A percentile compares a stretch with the other conserved stretches of the same genome.
Evolutionary conservation across 2,329 filamentous ascomycete species (phyloP).

Genomic region (Zarea fungicola): DNA sequence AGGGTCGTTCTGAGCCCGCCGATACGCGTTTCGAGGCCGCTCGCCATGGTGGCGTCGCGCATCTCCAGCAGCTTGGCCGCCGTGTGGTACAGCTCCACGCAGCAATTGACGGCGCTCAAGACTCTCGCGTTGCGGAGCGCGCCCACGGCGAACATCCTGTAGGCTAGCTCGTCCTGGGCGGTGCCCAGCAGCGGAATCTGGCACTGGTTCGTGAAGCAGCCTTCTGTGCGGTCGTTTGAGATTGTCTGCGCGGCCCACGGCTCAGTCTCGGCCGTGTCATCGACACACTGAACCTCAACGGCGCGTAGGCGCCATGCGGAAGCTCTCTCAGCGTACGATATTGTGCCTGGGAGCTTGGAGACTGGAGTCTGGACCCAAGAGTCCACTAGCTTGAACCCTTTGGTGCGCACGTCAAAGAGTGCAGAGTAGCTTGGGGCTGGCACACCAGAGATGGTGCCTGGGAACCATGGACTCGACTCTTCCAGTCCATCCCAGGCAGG

Average conservation of each 20-base stretch:
- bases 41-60: background rate
- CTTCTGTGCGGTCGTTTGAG: background rate
- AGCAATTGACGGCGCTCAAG: slow-evolving; percentile 1
- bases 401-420: background rate
- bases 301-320: background rate
- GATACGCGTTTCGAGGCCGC: background rate
- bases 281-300: background rate
- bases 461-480: background rate
- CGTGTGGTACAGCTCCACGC: background rate
- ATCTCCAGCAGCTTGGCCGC: background rate
- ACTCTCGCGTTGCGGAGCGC: slow-evolving; percentile 5
- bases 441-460: background rate
- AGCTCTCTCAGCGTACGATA: background rate
- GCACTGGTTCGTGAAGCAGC: background rate
- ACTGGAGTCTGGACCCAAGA: background rate
- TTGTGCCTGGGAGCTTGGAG: background rate
- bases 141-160: background rate
- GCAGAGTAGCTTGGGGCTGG: background rate
- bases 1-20: background rate
- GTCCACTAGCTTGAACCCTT: background rate
- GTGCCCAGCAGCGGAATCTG: background rate
- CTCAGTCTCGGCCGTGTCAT: background rate
- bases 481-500: background rate
- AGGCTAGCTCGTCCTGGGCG: background rate
- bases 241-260: background rate